Base-by-base conservation (phyloP, 352 stramenopile species). In the Phytophthora niederhauseri region DNA sequence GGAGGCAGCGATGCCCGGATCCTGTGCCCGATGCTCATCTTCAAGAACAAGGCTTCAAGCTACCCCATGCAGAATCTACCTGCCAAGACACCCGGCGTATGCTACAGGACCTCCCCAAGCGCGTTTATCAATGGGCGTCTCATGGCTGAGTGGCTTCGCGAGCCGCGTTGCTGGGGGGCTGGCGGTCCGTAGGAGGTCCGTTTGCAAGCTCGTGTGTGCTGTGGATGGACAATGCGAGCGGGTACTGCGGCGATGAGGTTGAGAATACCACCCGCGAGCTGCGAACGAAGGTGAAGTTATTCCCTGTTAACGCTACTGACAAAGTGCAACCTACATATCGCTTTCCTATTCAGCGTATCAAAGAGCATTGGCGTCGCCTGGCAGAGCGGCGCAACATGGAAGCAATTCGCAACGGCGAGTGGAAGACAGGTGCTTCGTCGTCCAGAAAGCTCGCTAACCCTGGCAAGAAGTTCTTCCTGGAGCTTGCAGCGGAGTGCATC, bases 11-110 rank as follows among this genome's bases (percentile, higher is more conserved):
- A n/a, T n/a, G n/a, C n/a, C n/a, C n/a, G n/a, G n/a, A n/a, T n/a
- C n/a, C n/a, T n/a, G n/a, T n/a, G n/a, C n/a, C n/a, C n/a, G n/a
- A n/a, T n/a, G n/a, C n/a, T n/a, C n/a, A n/a, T n/a, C n/a, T n/a
- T n/a, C 58, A 66, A 66, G 54, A 72, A 67, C 31, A 45, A 45
- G 24, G 62, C 49, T 6, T 60, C 52, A 15, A 72, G 15, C 22
- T 64, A 67, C 17, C 65, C 65, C 0, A 72, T 67, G 1, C 43
- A 61, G 26, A 20, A 34, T 7, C 34, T 66, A 5, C 46, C 41
- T 1, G 53, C 61, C 20, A 51, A 3, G 4, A n/a, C 2, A 0
- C 2, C 1, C 17, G 38, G 52, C 28, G 58, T 66, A 8, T 59
- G 48, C 41, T 72, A 72, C 24, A 6, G 58, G 1, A 38, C 65